Evolutionary conservation across 176 grass and related monocot species (phyloP).

Genomic region (Alloteropsis semialata): DNA sequence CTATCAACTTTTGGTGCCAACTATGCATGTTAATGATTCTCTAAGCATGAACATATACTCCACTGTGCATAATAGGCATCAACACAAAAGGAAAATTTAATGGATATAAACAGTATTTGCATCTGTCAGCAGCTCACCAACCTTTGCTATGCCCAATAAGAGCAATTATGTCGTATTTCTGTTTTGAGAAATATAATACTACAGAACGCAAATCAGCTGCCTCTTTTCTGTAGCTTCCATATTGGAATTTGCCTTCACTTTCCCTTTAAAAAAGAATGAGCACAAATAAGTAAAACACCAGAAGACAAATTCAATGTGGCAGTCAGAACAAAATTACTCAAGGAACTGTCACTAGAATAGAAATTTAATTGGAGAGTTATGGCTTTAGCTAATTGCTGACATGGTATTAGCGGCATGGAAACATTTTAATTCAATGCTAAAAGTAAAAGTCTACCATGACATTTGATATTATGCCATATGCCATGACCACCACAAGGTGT

Average conservation of each 20-base stretch:
- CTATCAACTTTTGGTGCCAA: neutral
- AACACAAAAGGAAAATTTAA: neutral
- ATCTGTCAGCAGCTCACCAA: constrained; percentile 14
- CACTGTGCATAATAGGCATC: neutral
- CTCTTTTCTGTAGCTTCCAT: constrained; percentile 83
- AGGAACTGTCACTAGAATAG: neutral
- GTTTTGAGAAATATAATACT: constrained; percentile 61
- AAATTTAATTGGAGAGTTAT: neutral
- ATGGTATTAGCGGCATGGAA: neutral
- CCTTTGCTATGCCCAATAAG: constrained; percentile 97
- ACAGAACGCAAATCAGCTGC: constrained; percentile 61
- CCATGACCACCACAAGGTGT: neutral
- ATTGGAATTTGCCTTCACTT: constrained; percentile 79
- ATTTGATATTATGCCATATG: neutral
- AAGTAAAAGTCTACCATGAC: neutral
- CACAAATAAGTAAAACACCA: neutral
- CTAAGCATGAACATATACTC: neutral
- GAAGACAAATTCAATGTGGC: neutral
- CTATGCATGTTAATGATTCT: constrained; percentile 3
- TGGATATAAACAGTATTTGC: neutral
- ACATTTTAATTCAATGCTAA: neutral
- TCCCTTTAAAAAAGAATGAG: constrained; percentile 45
- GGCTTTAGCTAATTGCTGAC: neutral
- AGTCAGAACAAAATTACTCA: neutral
- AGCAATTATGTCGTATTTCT: constrained; percentile 62